Evolutionary conservation across 2,329 filamentous ascomycete species (phyloP), one percentile per base, ranked within the genome.

Genomic region (Ophiognomonia clavigignenti-juglandacearum): DNA sequence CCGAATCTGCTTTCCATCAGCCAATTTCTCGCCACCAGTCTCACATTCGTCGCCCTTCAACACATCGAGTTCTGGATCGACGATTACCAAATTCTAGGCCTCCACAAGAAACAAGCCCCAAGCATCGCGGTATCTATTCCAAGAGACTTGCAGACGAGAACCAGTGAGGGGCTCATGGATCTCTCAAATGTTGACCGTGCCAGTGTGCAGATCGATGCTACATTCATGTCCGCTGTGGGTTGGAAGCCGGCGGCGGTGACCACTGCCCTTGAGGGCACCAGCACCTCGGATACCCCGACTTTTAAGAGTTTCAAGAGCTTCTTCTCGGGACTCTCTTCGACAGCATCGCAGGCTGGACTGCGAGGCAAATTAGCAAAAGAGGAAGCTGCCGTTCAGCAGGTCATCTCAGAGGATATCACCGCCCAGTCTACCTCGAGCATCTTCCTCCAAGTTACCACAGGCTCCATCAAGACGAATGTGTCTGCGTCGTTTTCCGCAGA

Each of bases 31-130:
- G 88, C 91, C 4, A 97, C 91, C 6, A 96, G 92, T 69, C 72
- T 98, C 64, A 97, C 93, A 0, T 98, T 98, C 69, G 92, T 98
- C 50, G 86, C 89, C 0, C 72, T 98, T 20, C 79, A 96, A 60
- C 79, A 78, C 47, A 88, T 98, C 51, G 91, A 97, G 60, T 80
- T 98, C 49, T 92, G 85, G 77, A 78, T 98, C 44, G 92, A 98
- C 60, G 85, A 93, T 58, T 91, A 86, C 71, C 85, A 84, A 57
- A 74, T 98, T 14, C 70, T 96, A 19, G 79, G 79, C 3, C 72
- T 98, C 32, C 77, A 75, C 46, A 98, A 98, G 71, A 95, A 92
- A 68, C 82, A 84, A 4, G 92, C 92, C 0, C 89, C 90, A 0
- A 85, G 85, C 36, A 73, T 82, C 24, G 76, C 81, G 14, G 74